Evolutionary conservation across 2,329 filamentous ascomycete genomes (phyloP).

Genomic region (Alternaria sp.): DNA sequence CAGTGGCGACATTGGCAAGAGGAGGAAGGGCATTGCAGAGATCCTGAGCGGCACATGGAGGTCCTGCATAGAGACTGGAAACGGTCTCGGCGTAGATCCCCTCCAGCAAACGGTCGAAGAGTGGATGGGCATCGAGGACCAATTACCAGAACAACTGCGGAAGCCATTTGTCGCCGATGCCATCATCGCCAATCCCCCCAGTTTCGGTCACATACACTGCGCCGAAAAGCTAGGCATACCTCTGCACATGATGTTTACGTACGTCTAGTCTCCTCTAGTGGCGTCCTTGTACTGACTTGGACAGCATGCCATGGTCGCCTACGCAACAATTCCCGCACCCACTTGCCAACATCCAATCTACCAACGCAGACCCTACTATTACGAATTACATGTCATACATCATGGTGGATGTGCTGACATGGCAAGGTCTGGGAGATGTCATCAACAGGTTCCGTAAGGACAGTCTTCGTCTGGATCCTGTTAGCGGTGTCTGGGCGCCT

Average conservation of each 20-base stretch:
- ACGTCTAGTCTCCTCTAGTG: slow-evolving; percentile 48
- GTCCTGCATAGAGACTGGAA: slow-evolving; percentile 80
- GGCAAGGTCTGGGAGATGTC: slow-evolving; percentile 89
- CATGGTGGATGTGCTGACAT: slow-evolving; percentile 89
- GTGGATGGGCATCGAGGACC: slow-evolving; percentile 54
- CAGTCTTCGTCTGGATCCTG: slow-evolving; percentile 75
- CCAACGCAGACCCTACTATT: slow-evolving; percentile 77
- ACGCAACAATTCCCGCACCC: slow-evolving; percentile 88
- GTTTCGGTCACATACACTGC: slow-evolving; percentile 77
- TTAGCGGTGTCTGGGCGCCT: slow-evolving; percentile 84
- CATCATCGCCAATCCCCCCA: slow-evolving; percentile 81
- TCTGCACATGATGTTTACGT: slow-evolving; percentile 88
- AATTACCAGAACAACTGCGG: slow-evolving; percentile 47
- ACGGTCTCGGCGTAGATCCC: slow-evolving; percentile 65
- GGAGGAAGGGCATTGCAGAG: slow-evolving; percentile 76
- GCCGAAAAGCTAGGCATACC: slow-evolving; percentile 79
- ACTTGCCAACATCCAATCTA: slow-evolving; percentile 79
- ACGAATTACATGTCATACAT: slow-evolving; percentile 86
- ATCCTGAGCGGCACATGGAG: slow-evolving; percentile 88
- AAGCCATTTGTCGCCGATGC: slow-evolving; percentile 82
- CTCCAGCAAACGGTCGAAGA: slow-evolving; percentile 64
- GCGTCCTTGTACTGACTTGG: slow-evolving; percentile 14
- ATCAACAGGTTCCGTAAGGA: slow-evolving; percentile 87
- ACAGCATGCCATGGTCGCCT: slow-evolving; percentile 85
- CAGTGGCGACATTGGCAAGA: slow-evolving; percentile 77